These are phyloP conservation scores for Globisporangium acanthophoron DNA, from an alignment of 352 stramenopile species.

Conservation along the genomic window DNA sequence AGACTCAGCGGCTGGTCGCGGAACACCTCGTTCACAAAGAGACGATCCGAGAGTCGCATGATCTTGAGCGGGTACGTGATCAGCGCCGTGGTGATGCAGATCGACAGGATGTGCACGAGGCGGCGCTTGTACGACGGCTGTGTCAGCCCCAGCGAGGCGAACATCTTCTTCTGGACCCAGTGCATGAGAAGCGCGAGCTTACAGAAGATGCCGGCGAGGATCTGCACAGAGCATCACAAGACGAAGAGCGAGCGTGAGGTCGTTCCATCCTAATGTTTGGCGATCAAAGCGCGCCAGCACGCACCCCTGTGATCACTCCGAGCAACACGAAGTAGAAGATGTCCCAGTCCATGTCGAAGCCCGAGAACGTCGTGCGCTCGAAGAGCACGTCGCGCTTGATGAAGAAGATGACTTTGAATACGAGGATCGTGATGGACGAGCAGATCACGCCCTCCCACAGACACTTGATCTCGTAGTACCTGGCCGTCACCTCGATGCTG, in stretches of 20 bases:
- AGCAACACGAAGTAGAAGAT: slow-evolving; percentile 69
- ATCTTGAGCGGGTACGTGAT: slow-evolving; percentile 70
- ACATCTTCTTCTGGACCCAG: slow-evolving; percentile 43
- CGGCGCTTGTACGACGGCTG: slow-evolving; percentile 52
- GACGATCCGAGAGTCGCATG: slow-evolving; percentile 62
- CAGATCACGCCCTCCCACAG: slow-evolving; percentile 82
- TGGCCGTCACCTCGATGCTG: slow-evolving; percentile 82
- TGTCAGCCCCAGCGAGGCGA: slow-evolving; percentile 43
- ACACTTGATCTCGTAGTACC: slow-evolving; percentile 84
- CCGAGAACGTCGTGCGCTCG: slow-evolving; percentile 65
- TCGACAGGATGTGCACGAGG: slow-evolving; percentile 50
- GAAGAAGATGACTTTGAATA: slow-evolving; percentile 75
- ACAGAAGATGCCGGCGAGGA: slow-evolving; percentile 65
- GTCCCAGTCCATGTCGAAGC: slow-evolving; percentile 78
- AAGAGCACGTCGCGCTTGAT: slow-evolving; percentile 71
- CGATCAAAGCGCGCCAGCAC: slow-evolving; percentile 3
- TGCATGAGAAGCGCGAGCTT: slow-evolving; percentile 39
- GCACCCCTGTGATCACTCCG: slow-evolving; percentile 59
- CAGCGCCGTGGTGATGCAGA: slow-evolving; percentile 45
- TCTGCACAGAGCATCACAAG: slow-evolving; percentile 20
- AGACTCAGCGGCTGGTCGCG: slow-evolving; percentile 52
- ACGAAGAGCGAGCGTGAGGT: not conserved
- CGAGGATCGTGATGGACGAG: slow-evolving; percentile 70
- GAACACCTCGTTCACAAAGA: slow-evolving; percentile 78
- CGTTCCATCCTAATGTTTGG: not conserved